Evolutionary conservation across 345 rosid species (phyloP), one percentile per base, ranked within the genome.

Genomic region (Erodium maritimum): DNA sequence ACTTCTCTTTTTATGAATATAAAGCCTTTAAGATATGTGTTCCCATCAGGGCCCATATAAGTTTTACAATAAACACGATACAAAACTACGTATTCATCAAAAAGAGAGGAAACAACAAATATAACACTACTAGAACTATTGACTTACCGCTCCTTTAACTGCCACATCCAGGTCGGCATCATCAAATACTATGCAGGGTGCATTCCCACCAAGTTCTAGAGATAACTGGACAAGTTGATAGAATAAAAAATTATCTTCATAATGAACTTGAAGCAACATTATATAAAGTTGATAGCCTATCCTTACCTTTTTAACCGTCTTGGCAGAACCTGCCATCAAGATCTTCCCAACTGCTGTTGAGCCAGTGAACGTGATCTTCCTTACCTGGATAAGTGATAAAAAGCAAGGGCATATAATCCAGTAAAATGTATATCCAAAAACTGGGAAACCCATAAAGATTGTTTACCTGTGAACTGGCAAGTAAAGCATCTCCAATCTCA

Each of bases 331-430:
- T 24, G 87, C 95, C 99, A 93, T 89, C 80, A 85, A 80, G 73
- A 82, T 93, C 79, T 93, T 93, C 67, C 99, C 96, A 61, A 93
- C 96, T 52, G 95, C 90, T 22, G 99, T 89, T 61, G 96, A 93
- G 54, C 96, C 99, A 5, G 99, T 87, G 74, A 93, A 93, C 8
- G 96, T 89, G 64, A 89, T 89, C 76, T 85, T 83, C 60, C 94
- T 87, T 53, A 93, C 95, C 99, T 91, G 75, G 65, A 65, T 69
- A 67, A 61, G 63, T 55, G 65, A 57, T 54, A 29, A 5, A 42
- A 42, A 42, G 48, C 25, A n/a, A 33, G 11, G 61, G 33, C 50
- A 19, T 34, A 46, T 59, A 16, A 23, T 19, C 55, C 24, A 24
- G 56, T 48, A 34, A 52, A 33, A 37, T 10, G n/a, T 33, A 59